A percentile compares a stretch with the other conserved stretches of the same genome.
phyloP scores from a whole-genome alignment of 1,139 yeast genomes.

The Candida tetrigidarum region DNA sequence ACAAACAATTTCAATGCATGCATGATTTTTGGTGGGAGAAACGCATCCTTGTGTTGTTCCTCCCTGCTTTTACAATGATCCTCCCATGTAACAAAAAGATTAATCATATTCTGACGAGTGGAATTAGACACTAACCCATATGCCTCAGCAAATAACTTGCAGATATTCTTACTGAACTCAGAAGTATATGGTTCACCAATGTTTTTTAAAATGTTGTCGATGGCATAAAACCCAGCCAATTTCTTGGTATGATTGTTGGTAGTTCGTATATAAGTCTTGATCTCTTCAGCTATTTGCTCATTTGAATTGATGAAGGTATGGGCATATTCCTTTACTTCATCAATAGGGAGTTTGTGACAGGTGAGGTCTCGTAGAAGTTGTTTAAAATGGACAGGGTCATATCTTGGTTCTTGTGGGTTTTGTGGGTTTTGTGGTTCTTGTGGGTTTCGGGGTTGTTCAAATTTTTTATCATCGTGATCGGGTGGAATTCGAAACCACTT shows the following conservation, averaged over 20 bases:
- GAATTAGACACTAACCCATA: slow-evolving; percentile 44
- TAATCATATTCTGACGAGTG: slow-evolving; percentile 22
- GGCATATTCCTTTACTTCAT: not conserved
- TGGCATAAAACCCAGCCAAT: slow-evolving; percentile 39
- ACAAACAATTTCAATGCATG: too few relatives aligned
- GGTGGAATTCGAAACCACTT: too few relatives aligned
- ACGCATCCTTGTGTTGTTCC: too few relatives aligned
- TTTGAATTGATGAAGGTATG: not conserved
- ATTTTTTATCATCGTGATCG: too few relatives aligned
- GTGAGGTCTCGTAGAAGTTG: too few relatives aligned
- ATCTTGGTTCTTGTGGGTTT: too few relatives aligned
- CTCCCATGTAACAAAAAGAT: slow-evolving; percentile 47
- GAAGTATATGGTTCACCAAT: slow-evolving; percentile 50
- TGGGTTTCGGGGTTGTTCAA: too few relatives aligned
- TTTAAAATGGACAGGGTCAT: too few relatives aligned
- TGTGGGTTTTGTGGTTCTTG: too few relatives aligned
- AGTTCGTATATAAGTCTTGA: slow-evolving; percentile 38
- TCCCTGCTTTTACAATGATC: too few relatives aligned
- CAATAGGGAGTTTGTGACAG: too few relatives aligned
- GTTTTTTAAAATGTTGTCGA: slow-evolving; percentile 49
- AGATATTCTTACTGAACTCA: slow-evolving; percentile 38
- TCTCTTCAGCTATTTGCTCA: slow-evolving; percentile 32
- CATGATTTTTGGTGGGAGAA: too few relatives aligned
- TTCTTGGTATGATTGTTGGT: slow-evolving; percentile 47
- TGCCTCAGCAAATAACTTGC: slow-evolving; percentile 40